Conservation (phyloP, 2,329 filamentous ascomycete species). For the Aspergillus floridensis region DNA sequence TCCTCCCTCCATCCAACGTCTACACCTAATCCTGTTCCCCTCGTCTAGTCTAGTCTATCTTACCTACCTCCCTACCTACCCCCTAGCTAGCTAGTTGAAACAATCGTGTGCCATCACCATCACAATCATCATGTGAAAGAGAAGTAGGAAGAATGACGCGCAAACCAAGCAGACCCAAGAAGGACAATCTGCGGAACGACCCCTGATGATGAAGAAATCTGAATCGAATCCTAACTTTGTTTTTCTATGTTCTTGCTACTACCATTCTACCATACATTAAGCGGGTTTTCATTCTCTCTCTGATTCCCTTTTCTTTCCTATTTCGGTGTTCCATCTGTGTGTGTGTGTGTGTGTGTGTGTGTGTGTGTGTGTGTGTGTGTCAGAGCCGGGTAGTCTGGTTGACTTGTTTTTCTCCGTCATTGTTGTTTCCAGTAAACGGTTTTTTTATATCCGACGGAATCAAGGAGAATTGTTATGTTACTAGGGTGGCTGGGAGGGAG, state of each 20-base stretch:
- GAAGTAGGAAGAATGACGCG: not conserved
- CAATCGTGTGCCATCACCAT: not conserved
- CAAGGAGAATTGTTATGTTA: too few relatives aligned
- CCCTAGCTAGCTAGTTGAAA: not conserved
- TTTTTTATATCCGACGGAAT: too few relatives aligned
- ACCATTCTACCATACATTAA: not conserved
- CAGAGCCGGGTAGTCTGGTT: too few relatives aligned
- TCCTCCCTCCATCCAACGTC: constrained; percentile 30
- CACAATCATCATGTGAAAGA: not conserved
- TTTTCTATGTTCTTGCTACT: not conserved
- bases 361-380: too few relatives aligned
- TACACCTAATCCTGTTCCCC: constrained; percentile 17
- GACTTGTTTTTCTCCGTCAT: too few relatives aligned
- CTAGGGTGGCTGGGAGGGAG: too few relatives aligned
- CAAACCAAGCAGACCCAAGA: not conserved
- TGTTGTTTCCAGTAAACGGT: too few relatives aligned
- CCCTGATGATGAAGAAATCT: not conserved
- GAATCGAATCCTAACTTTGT: not conserved
- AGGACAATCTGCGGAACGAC: not conserved
- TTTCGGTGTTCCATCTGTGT: not conserved
- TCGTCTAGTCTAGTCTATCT: not conserved
- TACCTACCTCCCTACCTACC: not conserved
- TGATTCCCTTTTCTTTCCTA: too few relatives aligned
- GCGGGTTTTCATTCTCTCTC: not conserved
- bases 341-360: too few relatives aligned